Conservation (phyloP, 176 grass and related monocot genomes). For the Oryza rufipogon region DNA sequence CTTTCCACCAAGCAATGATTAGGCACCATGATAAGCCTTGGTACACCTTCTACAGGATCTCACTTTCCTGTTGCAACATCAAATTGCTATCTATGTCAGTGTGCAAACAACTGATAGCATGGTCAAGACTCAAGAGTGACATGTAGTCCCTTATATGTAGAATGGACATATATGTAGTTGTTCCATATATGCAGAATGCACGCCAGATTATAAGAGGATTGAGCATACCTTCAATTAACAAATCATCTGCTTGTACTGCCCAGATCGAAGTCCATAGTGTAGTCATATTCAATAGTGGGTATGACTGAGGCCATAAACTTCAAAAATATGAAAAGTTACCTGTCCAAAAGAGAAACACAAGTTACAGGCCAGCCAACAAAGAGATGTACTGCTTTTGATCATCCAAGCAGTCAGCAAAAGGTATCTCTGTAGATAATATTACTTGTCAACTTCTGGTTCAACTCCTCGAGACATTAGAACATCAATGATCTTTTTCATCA, state of each 20-base stretch:
- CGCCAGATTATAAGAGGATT: not conserved
- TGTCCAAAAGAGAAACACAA: conserved; percentile 22
- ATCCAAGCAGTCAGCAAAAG: conserved; percentile 3
- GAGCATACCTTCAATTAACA: conserved; percentile 25
- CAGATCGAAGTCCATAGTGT: conserved; percentile 95
- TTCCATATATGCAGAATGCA: not conserved
- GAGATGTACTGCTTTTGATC: not conserved
- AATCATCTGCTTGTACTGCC: conserved; percentile 70
- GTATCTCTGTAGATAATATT: conserved; percentile 29
- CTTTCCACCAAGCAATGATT: conserved; percentile 11
- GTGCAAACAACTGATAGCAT: not conserved
- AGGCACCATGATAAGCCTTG: conserved; percentile 16
- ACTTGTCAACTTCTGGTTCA: conserved; percentile 98
- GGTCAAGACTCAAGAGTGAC: not conserved
- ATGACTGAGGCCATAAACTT: conserved; percentile 97
- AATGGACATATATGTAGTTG: too few relatives aligned
- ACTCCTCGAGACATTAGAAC: conserved; percentile 78
- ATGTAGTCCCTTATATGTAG: not conserved
- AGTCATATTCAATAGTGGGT: conserved; percentile 96
- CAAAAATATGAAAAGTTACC: conserved; percentile 97
- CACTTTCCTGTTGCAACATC: not conserved
- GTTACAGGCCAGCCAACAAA: not conserved
- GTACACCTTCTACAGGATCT: conserved; percentile 5
- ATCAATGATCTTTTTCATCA: conserved; percentile 99
- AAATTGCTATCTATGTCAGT: conserved; percentile 13